Percentiles rank a stretch among this genome's conserved stretches.
Conservation (phyloP, 306 rosid genomes). For the Ormosia semicastrata region DNA sequence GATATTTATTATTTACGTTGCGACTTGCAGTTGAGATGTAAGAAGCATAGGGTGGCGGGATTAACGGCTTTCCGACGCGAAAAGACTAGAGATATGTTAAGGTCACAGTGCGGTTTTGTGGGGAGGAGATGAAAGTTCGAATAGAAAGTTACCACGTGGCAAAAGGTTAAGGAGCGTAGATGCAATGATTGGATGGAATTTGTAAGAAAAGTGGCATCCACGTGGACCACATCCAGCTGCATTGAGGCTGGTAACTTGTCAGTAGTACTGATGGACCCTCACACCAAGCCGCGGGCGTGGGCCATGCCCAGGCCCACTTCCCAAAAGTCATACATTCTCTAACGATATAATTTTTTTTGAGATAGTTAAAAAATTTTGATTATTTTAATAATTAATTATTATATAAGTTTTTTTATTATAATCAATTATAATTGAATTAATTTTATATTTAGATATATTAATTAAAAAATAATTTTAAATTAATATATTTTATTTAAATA, state of each 20-base stretch:
- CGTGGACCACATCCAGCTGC: conserved; percentile 50
- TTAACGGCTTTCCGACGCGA: conserved; percentile 79
- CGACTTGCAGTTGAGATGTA: conserved; percentile 35
- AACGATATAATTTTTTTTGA: background rate
- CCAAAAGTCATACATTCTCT: conserved; percentile 12
- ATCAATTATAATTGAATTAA: too few relatives aligned
- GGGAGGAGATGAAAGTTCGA: background rate
- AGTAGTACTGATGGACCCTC: conserved; percentile 31
- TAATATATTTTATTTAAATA: too few relatives aligned
- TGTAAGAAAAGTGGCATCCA: background rate
- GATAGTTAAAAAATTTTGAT: too few relatives aligned
- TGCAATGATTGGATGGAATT: conserved; percentile 31
- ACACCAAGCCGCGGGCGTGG: conserved; percentile 27
- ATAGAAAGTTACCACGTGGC: conserved; percentile 47
- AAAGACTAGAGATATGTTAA: conserved; percentile 18
- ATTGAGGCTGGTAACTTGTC: conserved; percentile 28
- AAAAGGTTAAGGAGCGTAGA: background rate
- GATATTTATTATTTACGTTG: background rate
- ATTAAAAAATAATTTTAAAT: too few relatives aligned
- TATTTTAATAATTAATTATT: too few relatives aligned
- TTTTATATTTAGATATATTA: too few relatives aligned
- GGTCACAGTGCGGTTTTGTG: background rate
- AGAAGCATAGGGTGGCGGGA: conserved; percentile 56
- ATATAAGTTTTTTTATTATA: too few relatives aligned
- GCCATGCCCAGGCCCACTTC: conserved; percentile 26